Base-by-base conservation (phyloP, 1,139 yeast species). In the Eremothecium cymbalariae region DNA sequence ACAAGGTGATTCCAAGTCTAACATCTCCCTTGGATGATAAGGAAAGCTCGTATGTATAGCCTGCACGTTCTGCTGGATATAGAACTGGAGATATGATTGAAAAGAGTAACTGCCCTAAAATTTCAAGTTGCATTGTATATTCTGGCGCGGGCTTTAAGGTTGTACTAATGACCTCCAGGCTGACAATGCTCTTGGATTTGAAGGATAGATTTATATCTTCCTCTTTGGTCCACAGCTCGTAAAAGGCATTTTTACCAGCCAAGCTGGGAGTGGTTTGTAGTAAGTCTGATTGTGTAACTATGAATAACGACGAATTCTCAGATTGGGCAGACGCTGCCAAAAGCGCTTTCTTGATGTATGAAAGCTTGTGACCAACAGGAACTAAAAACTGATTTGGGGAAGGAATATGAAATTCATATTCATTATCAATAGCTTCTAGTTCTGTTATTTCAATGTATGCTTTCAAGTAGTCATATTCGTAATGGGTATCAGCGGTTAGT, bases 31-130 rank as follows among this genome's bases (percentile, higher is more conserved):
- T 67, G 15, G 60, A 43, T 3, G 77, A 69, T 0, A 83, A 68
- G 25, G 55, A 62, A 0, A 77, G 41, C 14, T 70, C 74, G 72
- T 78, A 78, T 1, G 70, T 57, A 45, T 65, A 75, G 2, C 75
- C 72, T 8, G 74, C 42, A 16, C 63, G 48, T 38, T 74, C 72
- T 0, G 77, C 65, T 0, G 68, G 64, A 47, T 77, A 77, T 3
- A 79, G 45, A 3, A 44, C 44, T 2, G 57, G 50, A n/a, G 63
- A 53, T 1, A 76, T 48, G 6, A 53, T 45, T 2, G 50, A 42
- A n/a, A 65, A 70, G 5, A 74, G 42, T 3, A 72, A 32, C 35
- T 70, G 74, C 12, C 67, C 62, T 2, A 77, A 41, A 7, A 77
- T 48, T 42, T 78, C 84, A 6, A 72, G 46, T 12, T 61, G 55